These are phyloP conservation scores for Aureobasidium mangrovei DNA, from an alignment of 2,329 filamentous ascomycete genomes.

Conservation along the genomic window DNA sequence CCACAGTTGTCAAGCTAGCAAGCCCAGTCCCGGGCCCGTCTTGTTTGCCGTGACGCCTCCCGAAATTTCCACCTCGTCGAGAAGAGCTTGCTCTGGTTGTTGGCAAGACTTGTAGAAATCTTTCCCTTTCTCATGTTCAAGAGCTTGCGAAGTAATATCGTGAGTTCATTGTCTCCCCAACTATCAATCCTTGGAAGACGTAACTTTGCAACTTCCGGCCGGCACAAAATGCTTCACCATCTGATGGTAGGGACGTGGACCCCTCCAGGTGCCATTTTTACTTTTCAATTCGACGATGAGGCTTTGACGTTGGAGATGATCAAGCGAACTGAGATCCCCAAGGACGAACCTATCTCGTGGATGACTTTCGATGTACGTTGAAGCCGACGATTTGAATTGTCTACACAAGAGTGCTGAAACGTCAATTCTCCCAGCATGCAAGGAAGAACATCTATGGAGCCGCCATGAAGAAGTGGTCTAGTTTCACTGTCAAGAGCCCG, in stretches of 20 bases:
- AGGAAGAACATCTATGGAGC: constrained; percentile 82
- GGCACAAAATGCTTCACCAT: constrained; percentile 65
- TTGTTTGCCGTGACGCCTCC: neutral
- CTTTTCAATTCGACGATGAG: constrained; percentile 79
- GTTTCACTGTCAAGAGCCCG: constrained; percentile 66
- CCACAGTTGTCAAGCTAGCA: no score
- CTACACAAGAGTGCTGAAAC: neutral
- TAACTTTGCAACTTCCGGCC: neutral
- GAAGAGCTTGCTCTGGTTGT: neutral
- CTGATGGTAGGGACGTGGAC: constrained; percentile 88
- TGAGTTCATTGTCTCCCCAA: neutral
- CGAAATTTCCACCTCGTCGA: neutral
- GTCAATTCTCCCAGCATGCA: constrained; percentile 50
- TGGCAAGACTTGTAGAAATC: neutral
- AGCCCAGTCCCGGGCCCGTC: no score
- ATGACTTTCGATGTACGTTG: constrained; percentile 74
- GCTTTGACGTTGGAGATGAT: constrained; percentile 63
- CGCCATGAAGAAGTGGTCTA: constrained; percentile 90
- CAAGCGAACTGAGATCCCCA: constrained; percentile 71
- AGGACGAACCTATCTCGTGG: constrained; percentile 86
- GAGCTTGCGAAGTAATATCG: neutral
- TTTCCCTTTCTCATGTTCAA: neutral
- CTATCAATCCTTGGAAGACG: neutral
- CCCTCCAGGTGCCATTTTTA: constrained; percentile 81
- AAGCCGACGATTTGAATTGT: neutral